Base-by-base conservation (phyloP, 805 yeast species). In the Barnettozyma salicaria region DNA sequence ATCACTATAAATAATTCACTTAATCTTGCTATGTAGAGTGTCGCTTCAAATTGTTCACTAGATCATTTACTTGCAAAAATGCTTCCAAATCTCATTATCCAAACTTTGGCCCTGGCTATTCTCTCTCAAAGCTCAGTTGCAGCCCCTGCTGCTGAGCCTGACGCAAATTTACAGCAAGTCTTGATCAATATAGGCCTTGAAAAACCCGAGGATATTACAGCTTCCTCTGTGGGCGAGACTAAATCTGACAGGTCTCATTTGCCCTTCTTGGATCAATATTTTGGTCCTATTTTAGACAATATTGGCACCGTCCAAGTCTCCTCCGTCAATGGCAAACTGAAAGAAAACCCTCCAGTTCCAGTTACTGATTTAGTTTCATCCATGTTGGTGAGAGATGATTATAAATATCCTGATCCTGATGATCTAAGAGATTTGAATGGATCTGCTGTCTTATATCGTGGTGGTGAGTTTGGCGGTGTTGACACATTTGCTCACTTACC, bases 401-500 rank as follows among this genome's bases (percentile, higher is more conserved):
- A 59, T 41, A 33, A 50, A 17, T 59, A 58, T 42, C 66, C 66
- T 28, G 64, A 60, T 40, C 53, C 53, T 19, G 64, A 63, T 40
- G 65, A 61, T 41, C 48, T 63, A 40, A 50, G 64, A 42, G 68
- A 63, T 45, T 48, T 63, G 40, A 61, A 62, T 39, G 68, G 68
- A 16, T 54, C 65, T n/a, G 49, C 65, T 17, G 58, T 54, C 13
- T 45, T 61, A 22, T 62, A 62, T 46, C 58, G 65, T 42, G 65
- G 67, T 44, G 65, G 65, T 43, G 65, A 60, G 45, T 72, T 70
- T 47, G 74, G 77, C 3, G 80, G 80, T 4, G 67, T 74, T 25
- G 60, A 70, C 16, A 68, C 80, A 1, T 76, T 71, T 58, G 82
- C 73, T 1, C 76, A 72, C 39, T 57, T 68, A 31, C 61, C 67